Evolutionary conservation across 2,329 filamentous ascomycete genomes (phyloP), one percentile per base, ranked within the genome.

Genomic region (Colletotrichum phormii): DNA sequence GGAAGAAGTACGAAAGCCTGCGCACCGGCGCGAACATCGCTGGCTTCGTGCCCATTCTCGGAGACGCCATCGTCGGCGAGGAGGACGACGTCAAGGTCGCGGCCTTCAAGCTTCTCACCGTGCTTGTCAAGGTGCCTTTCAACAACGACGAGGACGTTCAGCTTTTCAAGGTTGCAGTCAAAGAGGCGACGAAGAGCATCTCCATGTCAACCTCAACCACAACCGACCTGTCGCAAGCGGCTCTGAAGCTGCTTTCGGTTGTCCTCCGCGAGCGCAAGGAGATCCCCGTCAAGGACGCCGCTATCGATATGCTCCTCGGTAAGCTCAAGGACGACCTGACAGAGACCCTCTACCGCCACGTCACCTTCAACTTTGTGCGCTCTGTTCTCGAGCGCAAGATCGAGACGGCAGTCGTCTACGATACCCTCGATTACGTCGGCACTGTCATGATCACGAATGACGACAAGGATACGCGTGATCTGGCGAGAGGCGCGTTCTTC

Each of bases 381-480:
- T 93, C 95, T 0, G 91, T 98, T 31, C 89, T 99, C 79, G 93
- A 94, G 65, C 91, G 95, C 22, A 96, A 93, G 80, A 88, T 98
- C 55, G 89, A 98, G 78, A 95, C 97, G 8, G 92, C 95, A 0
- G 89, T 93, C 54, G 92, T 99, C 35, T 99, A 99, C 80, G 96
- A 98, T 79, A 92, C 93, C 9, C 89, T 98, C 75, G 97, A 99
- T 80, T 92, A 95, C 77, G 92, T 97, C 35, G 94, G 95, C 59
- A 92, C 90, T 4, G 93, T 98, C 81, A 98, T 98, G 95, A 93
- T 99, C 69, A 98, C 94, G 57, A 98, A 98, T 79, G 94, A 98
- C 75, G 95, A 97, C 77, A 93, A 93, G 77, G 92, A 93, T 75
- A 96, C 96, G 2, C 90, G 97, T 64, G 95, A 98, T 80, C 87